Evolutionary conservation across 805 yeast species (phyloP), one percentile per base, ranked within the genome.

Genomic region (Metschnikowia cerradonensis): DNA sequence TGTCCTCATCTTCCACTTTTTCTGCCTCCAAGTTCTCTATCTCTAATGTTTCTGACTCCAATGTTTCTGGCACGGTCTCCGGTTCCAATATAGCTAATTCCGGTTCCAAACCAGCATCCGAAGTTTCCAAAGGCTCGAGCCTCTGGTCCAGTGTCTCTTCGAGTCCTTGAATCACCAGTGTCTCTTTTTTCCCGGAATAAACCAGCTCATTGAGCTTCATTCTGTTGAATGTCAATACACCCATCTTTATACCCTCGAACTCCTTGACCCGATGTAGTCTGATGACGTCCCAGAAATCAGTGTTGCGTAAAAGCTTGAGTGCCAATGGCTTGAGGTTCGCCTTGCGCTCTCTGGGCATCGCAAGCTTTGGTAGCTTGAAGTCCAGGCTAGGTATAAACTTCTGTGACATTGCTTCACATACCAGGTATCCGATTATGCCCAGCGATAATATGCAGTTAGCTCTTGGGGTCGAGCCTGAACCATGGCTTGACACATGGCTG

Each of bases 301-400:
- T 22, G 19, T 55, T 51, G 6, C 51, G 47, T 26, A 58, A 31
- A 1, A 58, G 48, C 42, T 55, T 58, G 17, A 56, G 36, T 13
- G 38, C 54, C 11, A 58, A 52, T 3, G 60, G 52, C 47, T 55
- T 51, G n/a, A 58, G 44, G 20, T 49, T 51, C 39, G 45, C 40
- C 41, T 56, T 54, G 22, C 60, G 50, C 46, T 58, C 56, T 43
- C 53, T 19, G 22, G 61, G 60, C 41, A 63, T 39, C 3, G 54
- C 49, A 8, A 42, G 40, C 26, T 45, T 44, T 20, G 44, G 41
- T 11, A 19, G n/a, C 10, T 17, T 30, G 19, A 42, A 26, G 2
- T 48, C 36, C 23, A 33, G 4, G 31, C 31, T 39, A 19, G 50
- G 34, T 3, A 37, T 45, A 39, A 48, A 50, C n/a, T 22, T 40